Percentiles rank a stretch among this genome's conserved stretches.
Conservation (phyloP, 305 asterid genomes). For the Fraxinus nigra region DNA sequence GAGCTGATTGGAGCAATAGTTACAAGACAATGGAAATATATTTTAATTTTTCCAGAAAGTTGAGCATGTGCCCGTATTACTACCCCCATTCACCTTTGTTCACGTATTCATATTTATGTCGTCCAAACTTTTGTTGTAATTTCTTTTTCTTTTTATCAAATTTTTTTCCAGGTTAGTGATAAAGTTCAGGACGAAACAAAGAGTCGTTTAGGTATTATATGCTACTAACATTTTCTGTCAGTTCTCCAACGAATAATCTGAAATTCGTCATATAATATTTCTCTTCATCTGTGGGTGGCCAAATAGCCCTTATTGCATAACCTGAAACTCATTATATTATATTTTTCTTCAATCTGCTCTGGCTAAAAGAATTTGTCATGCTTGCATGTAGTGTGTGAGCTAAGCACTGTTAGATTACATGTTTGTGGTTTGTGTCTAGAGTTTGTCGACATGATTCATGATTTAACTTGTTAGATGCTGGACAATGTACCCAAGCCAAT, state of each 20-base stretch:
- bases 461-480: not conserved
- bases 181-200: slow-evolving; percentile 66
- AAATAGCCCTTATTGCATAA: not conserved
- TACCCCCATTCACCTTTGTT: not conserved
- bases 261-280: not conserved
- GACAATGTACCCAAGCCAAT: not conserved
- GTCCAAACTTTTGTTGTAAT: not conserved
- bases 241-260: not conserved
- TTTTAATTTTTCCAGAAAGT: not conserved
- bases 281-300: not conserved
- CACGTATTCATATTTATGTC: not conserved
- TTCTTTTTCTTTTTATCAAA: not conserved
- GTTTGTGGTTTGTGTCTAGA: not conserved
- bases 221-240: not conserved
- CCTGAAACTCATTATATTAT: not conserved
- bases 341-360: not conserved
- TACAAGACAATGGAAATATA: not conserved
- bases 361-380: not conserved
- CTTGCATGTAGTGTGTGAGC: not conserved
- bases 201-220: slow-evolving; percentile 42
- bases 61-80: not conserved
- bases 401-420: not conserved
- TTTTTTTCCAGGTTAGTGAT: slow-evolving; percentile 48
- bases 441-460: not conserved
- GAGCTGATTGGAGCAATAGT: not conserved